These are phyloP conservation scores for Mortierella sp. DNA, from an alignment of 371 early-diverging fungal species.

Conservation along the genomic window DNA sequence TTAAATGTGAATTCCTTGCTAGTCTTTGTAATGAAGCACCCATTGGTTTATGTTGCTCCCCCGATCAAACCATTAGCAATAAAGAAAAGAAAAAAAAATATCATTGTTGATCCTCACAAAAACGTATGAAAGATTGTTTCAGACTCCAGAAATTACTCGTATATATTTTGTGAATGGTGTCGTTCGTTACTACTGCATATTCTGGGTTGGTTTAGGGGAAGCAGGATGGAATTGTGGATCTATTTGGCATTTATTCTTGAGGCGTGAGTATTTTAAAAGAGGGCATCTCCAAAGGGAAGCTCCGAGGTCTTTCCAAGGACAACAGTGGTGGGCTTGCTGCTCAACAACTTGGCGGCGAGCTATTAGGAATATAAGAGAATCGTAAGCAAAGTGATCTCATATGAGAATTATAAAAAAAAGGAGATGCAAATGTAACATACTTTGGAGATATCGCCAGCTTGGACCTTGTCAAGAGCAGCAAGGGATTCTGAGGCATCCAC, in stretches of 20 bases:
- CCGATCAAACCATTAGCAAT: conserved; percentile 19
- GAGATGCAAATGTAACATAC: conserved; percentile 50
- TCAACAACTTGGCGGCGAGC: conserved; percentile 77
- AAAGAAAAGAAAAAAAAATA: conserved; percentile 24
- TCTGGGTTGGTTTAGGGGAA: neutral
- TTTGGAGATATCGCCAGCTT: conserved; percentile 73
- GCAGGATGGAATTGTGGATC: conserved; percentile 13
- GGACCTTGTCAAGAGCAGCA: conserved; percentile 70
- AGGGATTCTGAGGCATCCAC: conserved; percentile 64
- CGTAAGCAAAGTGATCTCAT: neutral
- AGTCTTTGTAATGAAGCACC: conserved; percentile 27
- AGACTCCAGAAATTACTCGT: conserved; percentile 6
- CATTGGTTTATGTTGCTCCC: conserved; percentile 16
- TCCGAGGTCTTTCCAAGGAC: conserved; percentile 82
- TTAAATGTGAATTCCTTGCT: conserved; percentile 36
- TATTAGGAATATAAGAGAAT: conserved; percentile 21
- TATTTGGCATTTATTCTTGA: conserved; percentile 27
- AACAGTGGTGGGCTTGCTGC: conserved; percentile 84
- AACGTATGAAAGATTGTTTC: too few relatives aligned
- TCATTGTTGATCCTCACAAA: too few relatives aligned
- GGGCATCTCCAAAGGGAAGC: conserved; percentile 89
- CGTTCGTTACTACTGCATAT: conserved; percentile 1
- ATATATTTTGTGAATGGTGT: neutral
- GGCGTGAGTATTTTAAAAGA: conserved; percentile 58
- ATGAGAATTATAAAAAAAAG: neutral